Evolutionary conservation across 257 asterid genomes (phyloP).

Genomic region (Datura wrightii): DNA sequence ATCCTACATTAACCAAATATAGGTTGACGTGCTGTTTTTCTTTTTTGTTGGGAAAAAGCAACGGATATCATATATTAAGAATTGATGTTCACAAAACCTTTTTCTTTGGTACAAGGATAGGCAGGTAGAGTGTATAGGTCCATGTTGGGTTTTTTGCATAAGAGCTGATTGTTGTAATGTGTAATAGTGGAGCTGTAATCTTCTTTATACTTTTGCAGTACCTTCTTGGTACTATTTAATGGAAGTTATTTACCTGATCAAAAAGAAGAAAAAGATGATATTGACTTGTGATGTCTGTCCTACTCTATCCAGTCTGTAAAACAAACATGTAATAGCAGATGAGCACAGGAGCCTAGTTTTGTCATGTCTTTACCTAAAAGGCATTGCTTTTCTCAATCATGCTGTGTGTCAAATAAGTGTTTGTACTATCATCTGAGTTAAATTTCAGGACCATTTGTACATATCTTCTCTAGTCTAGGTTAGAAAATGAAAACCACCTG

Average conservation of each 20-base stretch:
- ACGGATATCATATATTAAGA: neutral
- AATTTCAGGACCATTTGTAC: conserved; percentile 8
- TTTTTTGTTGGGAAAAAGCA: neutral
- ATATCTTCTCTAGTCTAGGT: neutral
- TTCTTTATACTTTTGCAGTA: neutral
- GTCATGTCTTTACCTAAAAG: neutral
- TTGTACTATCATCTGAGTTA: neutral
- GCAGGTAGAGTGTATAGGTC: neutral
- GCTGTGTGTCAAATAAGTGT: neutral
- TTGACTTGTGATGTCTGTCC: neutral
- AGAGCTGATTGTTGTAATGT: neutral
- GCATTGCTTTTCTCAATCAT: neutral
- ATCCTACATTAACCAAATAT: neutral
- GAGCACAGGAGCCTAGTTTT: neutral
- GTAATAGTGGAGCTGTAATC: neutral
- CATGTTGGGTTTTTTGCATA: neutral
- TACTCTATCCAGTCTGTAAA: neutral
- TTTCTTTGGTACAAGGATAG: neutral
- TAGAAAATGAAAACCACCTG: neutral
- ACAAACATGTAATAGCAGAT: conserved; percentile 6
- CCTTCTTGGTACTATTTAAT: neutral
- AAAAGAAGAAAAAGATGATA: neutral
- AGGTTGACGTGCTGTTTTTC: neutral
- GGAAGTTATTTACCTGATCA: neutral
- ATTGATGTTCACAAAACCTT: neutral